phyloP scores from a whole-genome alignment of 1,284 basidiomycete genomes.

The Heterobasidion occidentale region DNA sequence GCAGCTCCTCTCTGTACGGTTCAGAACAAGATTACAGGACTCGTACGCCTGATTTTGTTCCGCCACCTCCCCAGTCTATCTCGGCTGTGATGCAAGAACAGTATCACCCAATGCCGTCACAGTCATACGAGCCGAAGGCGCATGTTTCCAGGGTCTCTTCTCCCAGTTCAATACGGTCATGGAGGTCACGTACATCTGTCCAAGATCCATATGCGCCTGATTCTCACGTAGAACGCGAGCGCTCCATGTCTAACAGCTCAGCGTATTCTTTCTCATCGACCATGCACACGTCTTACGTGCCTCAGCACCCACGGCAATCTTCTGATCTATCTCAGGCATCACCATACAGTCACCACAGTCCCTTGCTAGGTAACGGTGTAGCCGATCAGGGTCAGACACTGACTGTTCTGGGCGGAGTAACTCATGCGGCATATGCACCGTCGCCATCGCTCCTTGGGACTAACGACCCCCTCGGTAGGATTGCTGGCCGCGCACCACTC shows the following conservation, averaged over 20 bases:
- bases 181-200: conserved; percentile 6
- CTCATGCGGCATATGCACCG: conserved; percentile 56
- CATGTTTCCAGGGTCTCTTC: conserved; percentile 11
- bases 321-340: not conserved
- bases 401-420: conserved; percentile 27
- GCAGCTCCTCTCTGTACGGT: not conserved
- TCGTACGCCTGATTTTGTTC: not conserved
- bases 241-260: conserved; percentile 47
- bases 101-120: conserved; percentile 1
- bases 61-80: conserved; percentile 1
- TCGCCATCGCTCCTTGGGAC: conserved; percentile 72
- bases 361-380: conserved; percentile 10
- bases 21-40: not conserved
- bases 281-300: conserved; percentile 35
- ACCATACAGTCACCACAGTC: conserved; percentile 3
- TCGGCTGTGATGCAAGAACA: conserved; percentile 4
- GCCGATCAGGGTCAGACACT: conserved; percentile 15
- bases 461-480: conserved; percentile 78
- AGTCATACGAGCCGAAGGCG: conserved; percentile 2
- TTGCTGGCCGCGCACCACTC: conserved; percentile 67
- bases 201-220: conserved; percentile 18
- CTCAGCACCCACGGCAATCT: conserved; percentile 15
- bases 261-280: conserved; percentile 29
- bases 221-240: conserved; percentile 20
- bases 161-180: conserved; percentile 17